phyloP scores from a whole-genome alignment of 2,329 filamentous ascomycete species.

The Cyphellophora attinorum region DNA sequence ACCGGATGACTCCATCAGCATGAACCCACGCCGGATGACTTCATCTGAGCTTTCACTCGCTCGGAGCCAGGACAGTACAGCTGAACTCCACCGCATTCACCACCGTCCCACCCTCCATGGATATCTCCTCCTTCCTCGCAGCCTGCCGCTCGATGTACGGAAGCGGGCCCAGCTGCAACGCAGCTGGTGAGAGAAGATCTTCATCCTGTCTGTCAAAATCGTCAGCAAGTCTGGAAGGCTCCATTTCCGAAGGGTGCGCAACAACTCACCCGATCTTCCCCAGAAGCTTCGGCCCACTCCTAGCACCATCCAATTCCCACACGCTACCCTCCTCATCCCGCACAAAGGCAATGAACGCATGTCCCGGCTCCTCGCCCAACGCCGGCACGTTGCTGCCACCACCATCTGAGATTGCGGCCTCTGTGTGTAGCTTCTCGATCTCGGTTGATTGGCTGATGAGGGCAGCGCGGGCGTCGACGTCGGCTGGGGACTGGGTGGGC shows the following conservation, averaged over 20 bases:
- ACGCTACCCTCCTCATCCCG: slow-evolving; percentile 23
- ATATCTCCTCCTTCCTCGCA: neutral
- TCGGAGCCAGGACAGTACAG: neutral
- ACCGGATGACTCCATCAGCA: no score
- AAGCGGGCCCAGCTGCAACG: neutral
- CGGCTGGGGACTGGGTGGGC: no score
- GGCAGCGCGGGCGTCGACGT: slow-evolving; percentile 38
- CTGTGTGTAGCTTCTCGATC: slow-evolving; percentile 17
- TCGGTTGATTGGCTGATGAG: slow-evolving; percentile 39
- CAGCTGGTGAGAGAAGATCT: neutral
- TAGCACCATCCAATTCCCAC: slow-evolving; percentile 21
- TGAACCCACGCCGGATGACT: no score
- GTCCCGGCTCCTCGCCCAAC: slow-evolving; percentile 15
- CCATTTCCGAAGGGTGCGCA: no score
- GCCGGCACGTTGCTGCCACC: slow-evolving; percentile 19
- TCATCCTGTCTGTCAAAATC: no score
- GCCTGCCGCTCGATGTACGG: neutral
- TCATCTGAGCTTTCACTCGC: no score
- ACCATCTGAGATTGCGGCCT: slow-evolving; percentile 15
- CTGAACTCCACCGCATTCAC: neutral
- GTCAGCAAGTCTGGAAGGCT: no score
- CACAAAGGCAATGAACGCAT: slow-evolving; percentile 25
- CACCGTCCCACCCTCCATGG: no score
- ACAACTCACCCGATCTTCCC: neutral
- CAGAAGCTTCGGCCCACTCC: neutral